phyloP scores from a whole-genome alignment of 768 basidiomycete species.

The Phanerochaete sordida region DNA sequence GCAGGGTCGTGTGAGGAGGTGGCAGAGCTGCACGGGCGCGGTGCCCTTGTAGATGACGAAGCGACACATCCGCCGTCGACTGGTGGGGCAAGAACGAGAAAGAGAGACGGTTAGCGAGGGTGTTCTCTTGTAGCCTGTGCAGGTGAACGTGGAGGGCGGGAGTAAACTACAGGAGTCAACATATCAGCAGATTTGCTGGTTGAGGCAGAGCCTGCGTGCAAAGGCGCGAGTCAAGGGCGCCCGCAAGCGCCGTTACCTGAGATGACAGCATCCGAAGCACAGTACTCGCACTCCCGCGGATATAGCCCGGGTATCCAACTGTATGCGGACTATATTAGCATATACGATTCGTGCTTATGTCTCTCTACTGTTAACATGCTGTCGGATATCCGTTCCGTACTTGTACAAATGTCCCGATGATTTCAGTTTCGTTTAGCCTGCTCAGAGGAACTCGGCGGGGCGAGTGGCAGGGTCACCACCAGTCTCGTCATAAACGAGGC shows the following conservation, averaged over 20 bases:
- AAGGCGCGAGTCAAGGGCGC: neutral
- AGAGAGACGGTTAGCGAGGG: neutral
- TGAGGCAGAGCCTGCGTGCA: neutral
- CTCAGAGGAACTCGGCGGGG: slow-evolving; percentile 75
- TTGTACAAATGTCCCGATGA: neutral
- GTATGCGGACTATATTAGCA: neutral
- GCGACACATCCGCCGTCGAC: slow-evolving; percentile 61
- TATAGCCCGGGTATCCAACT: neutral
- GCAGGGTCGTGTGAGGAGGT: slow-evolving; percentile 90
- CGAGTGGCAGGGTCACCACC: slow-evolving; percentile 74
- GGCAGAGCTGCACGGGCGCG: slow-evolving; percentile 86
- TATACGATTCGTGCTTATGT: neutral
- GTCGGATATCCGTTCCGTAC: neutral
- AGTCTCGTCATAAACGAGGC: slow-evolving; percentile 78
- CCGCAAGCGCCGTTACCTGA: neutral
- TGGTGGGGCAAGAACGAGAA: neutral
- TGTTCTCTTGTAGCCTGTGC: neutral
- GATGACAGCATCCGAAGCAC: neutral
- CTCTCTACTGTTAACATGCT: neutral
- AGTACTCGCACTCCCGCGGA: neutral
- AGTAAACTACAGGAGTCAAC: neutral
- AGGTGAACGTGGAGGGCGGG: neutral
- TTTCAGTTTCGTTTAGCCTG: neutral
- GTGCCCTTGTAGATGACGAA: slow-evolving; percentile 96
- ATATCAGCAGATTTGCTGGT: neutral